phyloP scores from a whole-genome alignment of 1,139 yeast genomes.

The Wickerhamomyces sp. region DNA sequence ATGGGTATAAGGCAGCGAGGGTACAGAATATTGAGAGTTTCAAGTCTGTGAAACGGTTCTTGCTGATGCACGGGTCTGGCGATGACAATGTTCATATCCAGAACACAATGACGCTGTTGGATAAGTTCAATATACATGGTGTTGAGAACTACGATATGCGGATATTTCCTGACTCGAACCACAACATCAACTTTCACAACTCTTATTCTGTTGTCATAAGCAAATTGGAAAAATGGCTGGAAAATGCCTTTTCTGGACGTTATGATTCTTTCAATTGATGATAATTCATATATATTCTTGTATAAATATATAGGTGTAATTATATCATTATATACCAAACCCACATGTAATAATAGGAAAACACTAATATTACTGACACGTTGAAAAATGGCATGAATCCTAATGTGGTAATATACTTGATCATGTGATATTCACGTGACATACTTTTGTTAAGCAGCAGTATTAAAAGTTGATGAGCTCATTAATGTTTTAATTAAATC shows the following conservation, averaged over 20 bases:
- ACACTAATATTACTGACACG: no score
- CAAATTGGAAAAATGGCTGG: conserved; percentile 59
- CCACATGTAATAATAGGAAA: no score
- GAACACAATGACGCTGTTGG: conserved; percentile 66
- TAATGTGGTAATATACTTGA: no score
- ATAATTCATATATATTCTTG: not conserved
- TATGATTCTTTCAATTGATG: conserved; percentile 21
- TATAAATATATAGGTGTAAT: no score
- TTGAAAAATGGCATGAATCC: no score
- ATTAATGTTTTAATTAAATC: no score
- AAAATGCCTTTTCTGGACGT: conserved; percentile 49
- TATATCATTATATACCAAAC: no score
- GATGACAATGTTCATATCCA: conserved; percentile 91
- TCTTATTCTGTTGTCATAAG: conserved; percentile 66
- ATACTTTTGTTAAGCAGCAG: no score
- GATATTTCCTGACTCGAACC: conserved; percentile 82
- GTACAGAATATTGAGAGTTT: conserved; percentile 44
- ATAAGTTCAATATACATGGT: conserved; percentile 50
- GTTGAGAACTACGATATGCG: conserved; percentile 81
- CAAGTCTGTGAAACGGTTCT: conserved; percentile 46
- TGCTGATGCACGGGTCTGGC: conserved; percentile 85
- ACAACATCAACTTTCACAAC: conserved; percentile 65
- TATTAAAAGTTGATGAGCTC: no score
- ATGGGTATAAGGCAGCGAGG: conserved; percentile 41
- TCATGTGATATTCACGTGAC: no score